phyloP scores from a whole-genome alignment of 202 grass and related monocot genomes.

The Hordeum pubiflorum region DNA sequence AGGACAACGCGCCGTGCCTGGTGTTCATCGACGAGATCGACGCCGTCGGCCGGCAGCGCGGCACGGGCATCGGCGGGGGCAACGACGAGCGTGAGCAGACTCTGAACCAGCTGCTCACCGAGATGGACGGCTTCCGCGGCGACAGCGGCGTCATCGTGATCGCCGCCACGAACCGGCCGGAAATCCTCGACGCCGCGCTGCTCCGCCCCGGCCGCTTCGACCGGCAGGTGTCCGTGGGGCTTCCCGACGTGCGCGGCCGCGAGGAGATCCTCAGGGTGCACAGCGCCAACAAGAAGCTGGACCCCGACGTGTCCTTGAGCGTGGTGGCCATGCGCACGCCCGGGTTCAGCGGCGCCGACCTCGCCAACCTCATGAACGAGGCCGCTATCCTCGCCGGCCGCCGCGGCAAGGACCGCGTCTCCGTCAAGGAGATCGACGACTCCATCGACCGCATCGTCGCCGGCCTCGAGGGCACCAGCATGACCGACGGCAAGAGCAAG shows the following conservation, averaged over 20 bases:
- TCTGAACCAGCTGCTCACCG: constrained; percentile 73
- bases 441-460: constrained; percentile 82
- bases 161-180: constrained; percentile 59
- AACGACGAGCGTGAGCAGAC: constrained; percentile 89
- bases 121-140: constrained; percentile 73
- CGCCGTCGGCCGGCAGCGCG: constrained; percentile 58
- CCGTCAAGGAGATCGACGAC: constrained; percentile 65
- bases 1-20: constrained; percentile 53
- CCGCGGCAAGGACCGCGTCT: constrained; percentile 53
- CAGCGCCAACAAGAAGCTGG: constrained; percentile 60
- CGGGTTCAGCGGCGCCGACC: constrained; percentile 77
- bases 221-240: constrained; percentile 54
- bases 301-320: constrained; percentile 48
- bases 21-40: constrained; percentile 84
- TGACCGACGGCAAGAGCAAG: constrained; percentile 82
- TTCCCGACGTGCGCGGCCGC: constrained; percentile 64
- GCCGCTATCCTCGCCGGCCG: constrained; percentile 83
- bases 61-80: constrained; percentile 59
- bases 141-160: constrained; percentile 70
- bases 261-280: constrained; percentile 80
- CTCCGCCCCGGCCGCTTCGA: constrained; percentile 67
- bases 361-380: constrained; percentile 91
- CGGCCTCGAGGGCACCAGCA: constrained; percentile 65
- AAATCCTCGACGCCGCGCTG: constrained; percentile 68
- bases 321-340: constrained; percentile 81